phyloP scores from a whole-genome alignment of 129 eudicot species.

The Chrysanthemum lavandulifolium region DNA sequence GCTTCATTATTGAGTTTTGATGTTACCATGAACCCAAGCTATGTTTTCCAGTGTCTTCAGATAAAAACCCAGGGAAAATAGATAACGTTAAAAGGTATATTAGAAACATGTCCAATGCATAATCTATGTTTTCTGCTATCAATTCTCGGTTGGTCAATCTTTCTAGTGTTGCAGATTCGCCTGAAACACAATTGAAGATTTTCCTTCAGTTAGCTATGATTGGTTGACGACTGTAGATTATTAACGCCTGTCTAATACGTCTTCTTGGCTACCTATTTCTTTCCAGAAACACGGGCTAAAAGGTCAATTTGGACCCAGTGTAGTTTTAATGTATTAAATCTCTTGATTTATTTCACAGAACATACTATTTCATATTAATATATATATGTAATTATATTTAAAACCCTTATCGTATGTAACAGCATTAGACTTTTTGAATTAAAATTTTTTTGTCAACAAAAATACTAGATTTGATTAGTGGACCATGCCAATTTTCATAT shows the following conservation, averaged over 20 bases:
- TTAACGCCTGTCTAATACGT: no score
- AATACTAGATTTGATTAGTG: neutral
- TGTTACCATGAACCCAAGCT: slow-evolving; percentile 43
- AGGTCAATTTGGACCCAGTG: no score
- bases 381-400: no score
- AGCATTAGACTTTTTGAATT: no score
- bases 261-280: no score
- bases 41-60: slow-evolving; percentile 47
- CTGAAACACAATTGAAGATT: slow-evolving; percentile 19
- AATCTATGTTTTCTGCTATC: slow-evolving; percentile 37
- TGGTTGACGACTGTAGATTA: no score
- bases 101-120: slow-evolving; percentile 39
- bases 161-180: slow-evolving; percentile 23
- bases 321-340: no score
- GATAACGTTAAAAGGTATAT: slow-evolving; percentile 36
- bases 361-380: no score
- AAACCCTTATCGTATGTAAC: no score
- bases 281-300: no score
- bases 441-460: neutral
- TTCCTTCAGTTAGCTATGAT: no score
- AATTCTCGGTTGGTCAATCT: slow-evolving; percentile 34
- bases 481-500: neutral
- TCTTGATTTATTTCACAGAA: no score
- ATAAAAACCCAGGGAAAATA: slow-evolving; percentile 47
- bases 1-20: neutral